Percentiles rank a stretch among this genome's conserved stretches.
Evolutionary conservation across 208 protist genomes (phyloP).

Genomic region (Trypanosoma theileri): DNA sequence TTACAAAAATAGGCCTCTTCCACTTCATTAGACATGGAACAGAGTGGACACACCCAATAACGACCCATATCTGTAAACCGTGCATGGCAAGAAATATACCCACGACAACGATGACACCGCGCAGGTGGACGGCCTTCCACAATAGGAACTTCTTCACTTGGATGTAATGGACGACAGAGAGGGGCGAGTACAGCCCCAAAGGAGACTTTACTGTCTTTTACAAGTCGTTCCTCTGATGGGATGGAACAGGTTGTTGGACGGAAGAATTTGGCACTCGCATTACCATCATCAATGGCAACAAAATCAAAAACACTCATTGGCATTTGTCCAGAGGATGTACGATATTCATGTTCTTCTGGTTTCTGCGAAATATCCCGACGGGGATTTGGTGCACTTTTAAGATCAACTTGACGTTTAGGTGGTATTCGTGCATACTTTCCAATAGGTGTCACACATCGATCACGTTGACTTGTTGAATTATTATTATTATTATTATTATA

Average conservation of each 20-base stretch:
- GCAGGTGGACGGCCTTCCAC: slow-evolving; percentile 70
- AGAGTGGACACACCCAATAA: slow-evolving; percentile 90
- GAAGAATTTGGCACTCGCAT: slow-evolving; percentile 89
- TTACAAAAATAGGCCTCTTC: slow-evolving; percentile 80
- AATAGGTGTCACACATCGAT: neutral
- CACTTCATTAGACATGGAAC: slow-evolving; percentile 79
- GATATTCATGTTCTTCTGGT: slow-evolving; percentile 30
- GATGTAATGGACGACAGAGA: slow-evolving; percentile 68
- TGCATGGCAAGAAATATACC: slow-evolving; percentile 90
- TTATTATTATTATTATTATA: too few species aligned
- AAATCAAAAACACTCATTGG: slow-evolving; percentile 78
- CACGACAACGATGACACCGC: slow-evolving; percentile 93
- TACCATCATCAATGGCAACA: slow-evolving; percentile 85
- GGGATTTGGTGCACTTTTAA: slow-evolving; percentile 59
- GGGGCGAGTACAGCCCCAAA: slow-evolving; percentile 87
- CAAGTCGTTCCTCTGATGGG: slow-evolving; percentile 50
- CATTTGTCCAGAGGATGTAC: slow-evolving; percentile 47
- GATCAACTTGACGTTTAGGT: slow-evolving; percentile 48
- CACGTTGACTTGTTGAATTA: neutral
- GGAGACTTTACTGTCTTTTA: slow-evolving; percentile 73
- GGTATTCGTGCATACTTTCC: slow-evolving; percentile 34
- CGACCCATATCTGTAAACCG: slow-evolving; percentile 86
- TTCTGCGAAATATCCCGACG: slow-evolving; percentile 40
- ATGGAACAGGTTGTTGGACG: slow-evolving; percentile 68
- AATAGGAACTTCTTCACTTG: slow-evolving; percentile 68